phyloP scores from a whole-genome alignment of 495 filamentous ascomycete genomes.

The Viridothelium virens region DNA sequence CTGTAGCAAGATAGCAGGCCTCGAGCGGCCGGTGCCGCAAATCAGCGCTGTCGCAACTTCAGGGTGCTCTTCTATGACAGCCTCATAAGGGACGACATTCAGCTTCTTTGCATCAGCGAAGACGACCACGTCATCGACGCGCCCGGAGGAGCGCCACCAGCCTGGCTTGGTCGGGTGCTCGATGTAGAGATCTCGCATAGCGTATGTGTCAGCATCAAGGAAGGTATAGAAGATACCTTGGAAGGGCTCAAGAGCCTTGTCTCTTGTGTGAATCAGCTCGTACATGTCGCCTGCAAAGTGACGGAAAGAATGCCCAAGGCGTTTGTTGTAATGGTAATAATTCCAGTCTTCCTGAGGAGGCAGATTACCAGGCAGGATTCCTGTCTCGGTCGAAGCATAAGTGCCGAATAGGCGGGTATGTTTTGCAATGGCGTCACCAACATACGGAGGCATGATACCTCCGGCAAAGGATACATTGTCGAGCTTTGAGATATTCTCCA shows the following conservation, averaged over 20 bases:
- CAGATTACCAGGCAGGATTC: background rate
- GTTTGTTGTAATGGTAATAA: constrained; percentile 5
- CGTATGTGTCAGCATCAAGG: constrained; percentile 44
- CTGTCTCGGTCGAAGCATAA: constrained; percentile 3
- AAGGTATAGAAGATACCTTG: constrained; percentile 45
- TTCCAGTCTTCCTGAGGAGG: constrained; percentile 7
- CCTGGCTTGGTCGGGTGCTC: constrained; percentile 44
- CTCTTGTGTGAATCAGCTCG: background rate
- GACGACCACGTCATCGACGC: constrained; percentile 56
- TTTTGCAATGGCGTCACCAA: constrained; percentile 4
- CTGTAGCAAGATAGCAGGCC: constrained; percentile 48
- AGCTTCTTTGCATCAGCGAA: constrained; percentile 58
- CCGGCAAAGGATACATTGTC: background rate
- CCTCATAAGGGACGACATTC: constrained; percentile 51
- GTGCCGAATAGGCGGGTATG: background rate
- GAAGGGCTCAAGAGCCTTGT: background rate
- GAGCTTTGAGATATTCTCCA: background rate
- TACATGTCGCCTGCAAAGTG: constrained; percentile 8
- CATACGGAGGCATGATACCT: background rate
- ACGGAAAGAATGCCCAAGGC: background rate
- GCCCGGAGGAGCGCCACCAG: constrained; percentile 46
- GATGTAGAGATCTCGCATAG: constrained; percentile 51
- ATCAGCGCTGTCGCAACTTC: constrained; percentile 43
- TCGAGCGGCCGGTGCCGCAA: constrained; percentile 44
- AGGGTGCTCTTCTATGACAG: constrained; percentile 39